Evolutionary conservation across 73 alveolate species (phyloP), one percentile per base, ranked within the genome.

Genomic region (Durusdinium trenchii): DNA sequence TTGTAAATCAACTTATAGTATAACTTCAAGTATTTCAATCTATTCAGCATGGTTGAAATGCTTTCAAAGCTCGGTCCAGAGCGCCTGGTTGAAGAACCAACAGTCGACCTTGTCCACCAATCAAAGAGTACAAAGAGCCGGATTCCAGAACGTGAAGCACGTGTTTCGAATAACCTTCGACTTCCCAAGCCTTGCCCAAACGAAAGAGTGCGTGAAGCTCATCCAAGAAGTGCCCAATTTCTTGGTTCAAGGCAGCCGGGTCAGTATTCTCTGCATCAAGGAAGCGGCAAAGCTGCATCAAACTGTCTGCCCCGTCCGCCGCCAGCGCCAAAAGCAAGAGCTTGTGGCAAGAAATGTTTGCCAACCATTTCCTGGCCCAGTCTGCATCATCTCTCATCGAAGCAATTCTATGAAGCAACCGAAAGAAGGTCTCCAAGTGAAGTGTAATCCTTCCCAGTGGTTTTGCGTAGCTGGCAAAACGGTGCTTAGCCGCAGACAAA

Each of bases 401-500:
- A 6, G 85, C 79, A 42, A 61, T 61, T 26, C 47, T 40, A 32
- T 87, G 82, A 14, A 60, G 45, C 20, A 61, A 64, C 20, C 45
- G 38, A 38, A 87, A 57, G 69, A 61, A 50, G 45, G 81, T n/a
- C 14, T 28, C 35, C 85, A 87, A 12, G 23, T 87, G 64, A 32
- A 38, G 60, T 45, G 61, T 5, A 69, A 87, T 38, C 16, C 95
- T 42, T 23, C 69, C 95, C 62, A 87, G 36, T 9, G 95, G 95
- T 32, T 87, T 87, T 36, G 85, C 61, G 50, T 61, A 87, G 47
- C 67, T 60, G 71, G 85, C 82, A 36, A 87, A 87, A 38, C 95
- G 95, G 40, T 87, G 95, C 50, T 87, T 87, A 40, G 95, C 95
- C 35, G 95, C 95, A 40, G 47, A 23, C 45, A 87, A 85, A 47